Percentiles rank a stretch among this genome's conserved stretches.
Evolutionary conservation across 495 filamentous ascomycete genomes (phyloP).

Genomic region (Lichina pygmaea): DNA sequence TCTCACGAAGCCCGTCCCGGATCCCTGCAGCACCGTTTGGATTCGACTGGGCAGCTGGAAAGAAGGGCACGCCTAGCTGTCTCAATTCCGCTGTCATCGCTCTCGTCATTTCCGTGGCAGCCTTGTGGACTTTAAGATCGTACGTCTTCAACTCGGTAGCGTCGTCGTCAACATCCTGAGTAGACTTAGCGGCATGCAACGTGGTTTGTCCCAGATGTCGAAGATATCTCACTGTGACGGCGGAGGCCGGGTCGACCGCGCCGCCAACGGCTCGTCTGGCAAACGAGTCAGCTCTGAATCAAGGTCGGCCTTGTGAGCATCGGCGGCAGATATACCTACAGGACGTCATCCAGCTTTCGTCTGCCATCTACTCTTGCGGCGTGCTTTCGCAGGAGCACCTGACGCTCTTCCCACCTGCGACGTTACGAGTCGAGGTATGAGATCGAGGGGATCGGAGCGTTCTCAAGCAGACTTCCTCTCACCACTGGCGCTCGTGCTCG

Average conservation of each 20-base stretch:
- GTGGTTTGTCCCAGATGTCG: no score
- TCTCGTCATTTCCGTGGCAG: conserved; percentile 2
- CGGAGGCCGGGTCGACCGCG: background rate
- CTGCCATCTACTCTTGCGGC: conserved; percentile 3
- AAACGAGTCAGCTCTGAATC: background rate
- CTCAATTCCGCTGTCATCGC: conserved; percentile 1
- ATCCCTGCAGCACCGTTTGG: no score
- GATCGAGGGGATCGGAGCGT: background rate
- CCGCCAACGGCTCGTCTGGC: conserved; percentile 2
- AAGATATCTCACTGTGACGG: no score
- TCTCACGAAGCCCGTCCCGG: no score
- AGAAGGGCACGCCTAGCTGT: conserved; percentile 3
- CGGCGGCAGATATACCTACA: conserved; percentile 3
- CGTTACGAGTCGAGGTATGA: background rate
- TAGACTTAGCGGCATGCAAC: background rate
- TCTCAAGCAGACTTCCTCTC: background rate
- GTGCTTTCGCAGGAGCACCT: conserved; percentile 3
- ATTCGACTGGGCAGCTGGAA: background rate
- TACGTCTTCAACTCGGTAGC: conserved; percentile 1
- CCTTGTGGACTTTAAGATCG: conserved; percentile 2
- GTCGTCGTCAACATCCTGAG: conserved; percentile 2
- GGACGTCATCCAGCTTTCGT: conserved; percentile 4
- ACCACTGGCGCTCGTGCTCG: conserved; percentile 3
- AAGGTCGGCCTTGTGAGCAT: background rate
- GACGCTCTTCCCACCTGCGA: conserved; percentile 2